Evolutionary conservation across 2,329 filamentous ascomycete species (phyloP), one percentile per base, ranked within the genome.

Genomic region (Arachnomyces sp.): DNA sequence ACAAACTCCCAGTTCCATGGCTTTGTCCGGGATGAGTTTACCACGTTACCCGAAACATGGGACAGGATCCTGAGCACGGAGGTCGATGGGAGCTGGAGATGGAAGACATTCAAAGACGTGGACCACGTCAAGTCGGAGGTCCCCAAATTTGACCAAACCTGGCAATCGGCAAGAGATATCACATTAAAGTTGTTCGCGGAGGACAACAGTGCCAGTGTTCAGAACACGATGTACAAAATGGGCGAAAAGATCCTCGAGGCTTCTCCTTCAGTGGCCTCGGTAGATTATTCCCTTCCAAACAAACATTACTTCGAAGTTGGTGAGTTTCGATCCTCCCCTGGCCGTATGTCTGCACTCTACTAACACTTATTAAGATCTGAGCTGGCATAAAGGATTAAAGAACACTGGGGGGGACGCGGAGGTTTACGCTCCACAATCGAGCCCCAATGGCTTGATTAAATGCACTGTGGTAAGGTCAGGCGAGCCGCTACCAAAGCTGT

Each of bases 151-250:
- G 82, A 95, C 61, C 67, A 72, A 46, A 86, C 89, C 14, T 95
- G 82, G 75, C 72, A 80, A 49, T 73, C 75, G 39, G 87, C 87
- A n/a, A 75, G 87, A 45, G 71, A 73, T 39, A 92, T 93, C 61
- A 95, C 89, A n/a, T 74, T 95, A 62, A 84, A 85, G 68, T 85
- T 81, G 0, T 98, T 98, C 57, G 90, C 92, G 31, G 78, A 82
- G 57, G 89, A 98, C 57, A 74, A 88, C 59, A 94, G 86, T 55
- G 86, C 92, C 34, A 94, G 86, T 54, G 92, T 98, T 16, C 92
- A 98, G 69, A 82, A 82, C 54, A 96, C 90, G 45, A 96, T 98
- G 92, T 98, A 95, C 73, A 93, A 95, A 73, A 98, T 98, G 90
- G 81, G 78, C 54, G 84, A 90, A 63, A 72, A 82, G 62, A 95